These are phyloP conservation scores for Moesziomyces sp. DNA, from an alignment of 1,284 basidiomycete genomes.

Conservation along the genomic window DNA sequence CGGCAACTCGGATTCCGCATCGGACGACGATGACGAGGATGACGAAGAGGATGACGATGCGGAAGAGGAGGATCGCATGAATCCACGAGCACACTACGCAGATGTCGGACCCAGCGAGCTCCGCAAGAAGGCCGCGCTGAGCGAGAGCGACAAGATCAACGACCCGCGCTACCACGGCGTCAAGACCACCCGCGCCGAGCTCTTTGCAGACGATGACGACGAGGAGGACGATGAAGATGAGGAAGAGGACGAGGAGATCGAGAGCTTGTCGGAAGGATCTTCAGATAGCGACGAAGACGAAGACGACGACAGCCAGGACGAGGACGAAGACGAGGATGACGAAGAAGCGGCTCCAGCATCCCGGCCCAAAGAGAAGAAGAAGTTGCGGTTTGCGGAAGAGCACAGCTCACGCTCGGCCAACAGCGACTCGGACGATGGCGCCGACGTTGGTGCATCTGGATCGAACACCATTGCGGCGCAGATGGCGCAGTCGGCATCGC, in stretches of 20 bases:
- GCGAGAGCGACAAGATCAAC: conserved; percentile 49
- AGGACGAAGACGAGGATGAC: conserved; percentile 20
- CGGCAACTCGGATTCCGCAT: conserved; percentile 4
- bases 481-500: conserved; percentile 34
- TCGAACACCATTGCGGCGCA: conserved; percentile 48
- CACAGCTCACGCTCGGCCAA: conserved; percentile 1
- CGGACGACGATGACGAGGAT: conserved; percentile 19
- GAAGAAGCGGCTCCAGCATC: conserved; percentile 1
- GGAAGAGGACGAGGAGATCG: conserved; percentile 12
- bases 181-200: conserved; percentile 50
- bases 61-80: conserved; percentile 24
- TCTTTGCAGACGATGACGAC: conserved; percentile 44
- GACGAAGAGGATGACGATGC: conserved; percentile 22
- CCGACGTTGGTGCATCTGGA: conserved; percentile 7
- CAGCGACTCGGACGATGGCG: conserved; percentile 5
- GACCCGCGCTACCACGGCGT: conserved; percentile 47
- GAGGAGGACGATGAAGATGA: conserved; percentile 27
- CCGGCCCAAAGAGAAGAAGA: conserved; percentile 14
- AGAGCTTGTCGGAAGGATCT: conserved; percentile 2
- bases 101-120: conserved; percentile 50
- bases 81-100: conserved; percentile 55
- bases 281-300: conserved; percentile 19
- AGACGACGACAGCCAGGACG: conserved; percentile 13
- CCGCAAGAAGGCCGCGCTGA: conserved; percentile 50
- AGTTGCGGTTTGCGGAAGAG: conserved; percentile 28